Evolutionary conservation across 2,329 filamentous ascomycete species (phyloP).

Genomic region (Peltaster fructicola): DNA sequence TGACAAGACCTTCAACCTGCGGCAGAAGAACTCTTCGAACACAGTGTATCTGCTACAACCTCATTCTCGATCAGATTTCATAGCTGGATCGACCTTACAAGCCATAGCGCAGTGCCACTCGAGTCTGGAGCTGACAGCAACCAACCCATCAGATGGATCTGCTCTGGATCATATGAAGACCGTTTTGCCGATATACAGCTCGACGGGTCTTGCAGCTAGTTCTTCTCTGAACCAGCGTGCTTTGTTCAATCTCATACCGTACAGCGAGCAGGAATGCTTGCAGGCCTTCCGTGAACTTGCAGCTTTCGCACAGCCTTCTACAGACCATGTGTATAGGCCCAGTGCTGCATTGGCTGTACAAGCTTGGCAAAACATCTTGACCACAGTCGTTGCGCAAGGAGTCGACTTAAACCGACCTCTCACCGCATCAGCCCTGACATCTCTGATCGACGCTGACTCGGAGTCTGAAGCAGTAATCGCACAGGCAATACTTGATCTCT

Average conservation of each 20-base stretch:
- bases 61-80: slow-evolving; percentile 14
- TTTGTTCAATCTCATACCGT: slow-evolving; percentile 34
- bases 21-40: slow-evolving; percentile 49
- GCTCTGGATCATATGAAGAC: slow-evolving; percentile 21
- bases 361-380: slow-evolving; percentile 31
- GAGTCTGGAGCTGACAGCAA: slow-evolving; percentile 24
- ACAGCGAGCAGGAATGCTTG: slow-evolving; percentile 35
- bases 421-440: slow-evolving; percentile 10
- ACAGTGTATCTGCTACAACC: slow-evolving; percentile 38
- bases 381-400: slow-evolving; percentile 23
- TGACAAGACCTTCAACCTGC: slow-evolving; percentile 39
- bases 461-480: too few species aligned
- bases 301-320: slow-evolving; percentile 30
- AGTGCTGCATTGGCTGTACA: slow-evolving; percentile 29
- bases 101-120: slow-evolving; percentile 28
- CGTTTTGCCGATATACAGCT: slow-evolving; percentile 23
- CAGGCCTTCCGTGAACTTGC: slow-evolving; percentile 32
- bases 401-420: slow-evolving; percentile 23
- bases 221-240: too few species aligned
- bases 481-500: slow-evolving; percentile 19
- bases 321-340: slow-evolving; percentile 25
- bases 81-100: slow-evolving; percentile 17
- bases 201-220: too few species aligned
- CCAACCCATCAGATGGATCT: slow-evolving; percentile 17
- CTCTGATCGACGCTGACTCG: too few species aligned